These are phyloP conservation scores for Catharanthus roseus DNA, from an alignment of 257 asterid species.

Conservation along the genomic window DNA sequence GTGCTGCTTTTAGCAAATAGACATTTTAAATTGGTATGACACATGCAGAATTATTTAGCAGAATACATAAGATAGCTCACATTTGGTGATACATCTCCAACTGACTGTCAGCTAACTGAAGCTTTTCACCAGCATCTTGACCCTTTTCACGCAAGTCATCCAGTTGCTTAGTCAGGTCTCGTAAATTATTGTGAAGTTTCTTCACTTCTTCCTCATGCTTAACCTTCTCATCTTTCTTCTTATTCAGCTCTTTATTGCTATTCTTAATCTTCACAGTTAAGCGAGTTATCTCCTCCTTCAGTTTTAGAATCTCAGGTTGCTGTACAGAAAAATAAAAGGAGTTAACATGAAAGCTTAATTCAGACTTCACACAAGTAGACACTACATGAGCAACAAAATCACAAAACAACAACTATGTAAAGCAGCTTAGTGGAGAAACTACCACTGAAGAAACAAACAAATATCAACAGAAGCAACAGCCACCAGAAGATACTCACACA, in stretches of 20 bases:
- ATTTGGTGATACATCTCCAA: constrained; percentile 86
- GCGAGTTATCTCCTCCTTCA: constrained; percentile 85
- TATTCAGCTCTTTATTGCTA: constrained; percentile 66
- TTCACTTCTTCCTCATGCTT: constrained; percentile 62
- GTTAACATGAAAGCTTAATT: background rate
- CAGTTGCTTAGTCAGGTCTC: constrained; percentile 68
- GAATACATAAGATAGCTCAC: constrained; percentile 41
- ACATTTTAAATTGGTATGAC: constrained; percentile 11
- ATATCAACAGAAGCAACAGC: background rate
- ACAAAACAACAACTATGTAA: background rate
- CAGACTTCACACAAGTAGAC: background rate
- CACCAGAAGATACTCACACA: background rate
- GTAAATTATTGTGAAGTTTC: constrained; percentile 80
- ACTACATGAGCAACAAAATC: background rate
- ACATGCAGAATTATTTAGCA: constrained; percentile 13
- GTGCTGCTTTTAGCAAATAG: background rate
- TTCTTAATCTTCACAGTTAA: constrained; percentile 66
- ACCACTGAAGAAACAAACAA: background rate
- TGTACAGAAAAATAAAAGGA: constrained; percentile 29
- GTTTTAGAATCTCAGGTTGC: constrained; percentile 93
- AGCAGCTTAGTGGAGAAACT: background rate
- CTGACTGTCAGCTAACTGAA: constrained; percentile 93
- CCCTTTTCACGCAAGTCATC: constrained; percentile 73
- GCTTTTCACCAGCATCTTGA: constrained; percentile 79
- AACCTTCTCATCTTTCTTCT: constrained; percentile 70